Evolutionary conservation across 1,284 basidiomycete species (phyloP), one percentile per base, ranked within the genome.

Genomic region (Abortiporus biennis): DNA sequence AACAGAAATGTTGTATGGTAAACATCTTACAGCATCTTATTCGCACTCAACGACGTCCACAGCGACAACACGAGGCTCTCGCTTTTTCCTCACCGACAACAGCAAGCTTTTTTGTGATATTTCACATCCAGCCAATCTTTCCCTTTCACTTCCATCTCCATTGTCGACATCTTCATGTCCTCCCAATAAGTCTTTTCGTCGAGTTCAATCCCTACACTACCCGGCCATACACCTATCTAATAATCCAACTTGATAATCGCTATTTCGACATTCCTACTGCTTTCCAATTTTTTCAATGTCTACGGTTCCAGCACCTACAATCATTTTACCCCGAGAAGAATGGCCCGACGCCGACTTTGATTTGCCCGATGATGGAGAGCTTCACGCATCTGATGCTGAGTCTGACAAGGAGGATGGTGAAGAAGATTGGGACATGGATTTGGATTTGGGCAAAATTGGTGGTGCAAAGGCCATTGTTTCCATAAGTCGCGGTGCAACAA

Each of bases 341-440:
- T 87, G 85, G 85, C 71, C 74, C 40, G 85, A 90, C 61, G 81
- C 83, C 46, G 86, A 90, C 64, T 89, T 90, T 56, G 86, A 88
- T 58, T 65, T 90, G 25, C 80, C 81, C 40, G 85, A 89, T 42
- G 85, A 76, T 40, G 74, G 76, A 42, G 68, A 75, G 38, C 73
- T 88, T 40, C 76, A 78, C 51, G 62, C 76, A 22, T 70, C 69
- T 20, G 68, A 69, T 47, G 63, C 63, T 22, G 69, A 75, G 47
- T 74, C 71, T 15, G 79, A 82, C 65, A 82, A 73, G 64, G 79
- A 85, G 44, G 74, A 73, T 40, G 71, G 70, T 32, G 66, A 66
- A 27, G 64, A 71, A 57, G 85, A 89, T 57, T 88, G 86, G 86
- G 87, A 90, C 53, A 48, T 73, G 19, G 83, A 87, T 52, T 78